phyloP scores from a whole-genome alignment of 768 basidiomycete species.

The Calocybe cyanea region DNA sequence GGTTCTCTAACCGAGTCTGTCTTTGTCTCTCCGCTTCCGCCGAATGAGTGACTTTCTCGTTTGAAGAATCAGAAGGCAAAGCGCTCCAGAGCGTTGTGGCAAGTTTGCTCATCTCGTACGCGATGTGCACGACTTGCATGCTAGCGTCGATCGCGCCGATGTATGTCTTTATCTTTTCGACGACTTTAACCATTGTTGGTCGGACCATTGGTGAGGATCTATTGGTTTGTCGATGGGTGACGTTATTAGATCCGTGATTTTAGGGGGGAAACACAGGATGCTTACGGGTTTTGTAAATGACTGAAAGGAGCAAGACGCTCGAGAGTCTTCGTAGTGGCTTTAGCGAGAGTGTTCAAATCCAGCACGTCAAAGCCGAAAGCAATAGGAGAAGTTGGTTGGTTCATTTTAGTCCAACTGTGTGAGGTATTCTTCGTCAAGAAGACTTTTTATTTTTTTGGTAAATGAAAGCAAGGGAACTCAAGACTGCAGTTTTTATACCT shows the following conservation, averaged over 20 bases:
- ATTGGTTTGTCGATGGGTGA: not conserved
- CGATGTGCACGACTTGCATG: constrained; percentile 14
- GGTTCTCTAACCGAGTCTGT: constrained; percentile 12
- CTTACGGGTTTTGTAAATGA: constrained; percentile 26
- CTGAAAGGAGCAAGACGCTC: constrained; percentile 35
- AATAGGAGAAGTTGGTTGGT: not conserved
- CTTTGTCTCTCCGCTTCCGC: constrained; percentile 1
- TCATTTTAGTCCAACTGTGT: constrained; percentile 3
- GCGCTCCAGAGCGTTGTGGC: constrained; percentile 7
- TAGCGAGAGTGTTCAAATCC: constrained; percentile 25
- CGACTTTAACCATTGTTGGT: constrained; percentile 10
- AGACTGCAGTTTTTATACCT: too few relatives aligned
- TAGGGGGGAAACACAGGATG: too few relatives aligned
- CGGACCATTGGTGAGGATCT: constrained; percentile 19
- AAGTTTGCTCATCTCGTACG: constrained; percentile 16
- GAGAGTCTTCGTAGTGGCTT: constrained; percentile 31
- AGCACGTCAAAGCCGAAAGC: constrained; percentile 13
- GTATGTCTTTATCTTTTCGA: constrained; percentile 14
- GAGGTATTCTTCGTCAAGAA: too few relatives aligned
- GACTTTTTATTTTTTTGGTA: too few relatives aligned
- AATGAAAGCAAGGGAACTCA: too few relatives aligned
- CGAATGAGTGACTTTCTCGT: not conserved
- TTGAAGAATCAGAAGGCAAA: not conserved
- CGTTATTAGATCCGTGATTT: not conserved
- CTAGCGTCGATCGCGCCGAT: constrained; percentile 17